Percentiles rank a stretch among this genome's conserved stretches.
Evolutionary conservation across 1,139 yeast genomes (phyloP).

Genomic region (Kurtzmaniella quercitrusa): DNA sequence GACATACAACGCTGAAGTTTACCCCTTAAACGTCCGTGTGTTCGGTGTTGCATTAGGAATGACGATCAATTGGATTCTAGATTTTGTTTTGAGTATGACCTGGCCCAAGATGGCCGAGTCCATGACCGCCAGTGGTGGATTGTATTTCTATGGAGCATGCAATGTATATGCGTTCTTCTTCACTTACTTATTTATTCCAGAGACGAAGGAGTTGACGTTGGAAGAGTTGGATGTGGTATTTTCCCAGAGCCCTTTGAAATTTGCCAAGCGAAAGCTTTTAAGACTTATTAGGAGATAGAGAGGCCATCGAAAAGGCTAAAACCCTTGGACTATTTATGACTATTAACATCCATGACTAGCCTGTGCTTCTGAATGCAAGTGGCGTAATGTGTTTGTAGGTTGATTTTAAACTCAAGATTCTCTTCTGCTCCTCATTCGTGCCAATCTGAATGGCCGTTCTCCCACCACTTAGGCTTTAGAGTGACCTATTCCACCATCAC

Average conservation of each 20-base stretch:
- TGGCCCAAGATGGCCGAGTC: conserved; percentile 8
- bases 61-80: conserved; percentile 7
- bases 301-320: no score
- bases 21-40: conserved; percentile 6
- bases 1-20: conserved; percentile 8
- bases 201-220: conserved; percentile 4
- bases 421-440: no score
- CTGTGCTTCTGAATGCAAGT: no score
- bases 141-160: conserved; percentile 10
- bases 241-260: not conserved
- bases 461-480: no score
- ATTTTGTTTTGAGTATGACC: conserved; percentile 7
- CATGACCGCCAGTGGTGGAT: conserved; percentile 7
- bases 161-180: conserved; percentile 5
- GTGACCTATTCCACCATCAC: no score
- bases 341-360: no score
- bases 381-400: no score
- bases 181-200: conserved; percentile 16
- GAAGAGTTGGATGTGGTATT: conserved; percentile 6
- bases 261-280: not conserved
- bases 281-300: not conserved
- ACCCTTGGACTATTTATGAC: no score
- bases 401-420: no score
- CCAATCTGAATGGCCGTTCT: no score
- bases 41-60: conserved; percentile 5